Base-by-base conservation (phyloP, 768 basidiomycete species). In the Phanerochaete sordida region DNA sequence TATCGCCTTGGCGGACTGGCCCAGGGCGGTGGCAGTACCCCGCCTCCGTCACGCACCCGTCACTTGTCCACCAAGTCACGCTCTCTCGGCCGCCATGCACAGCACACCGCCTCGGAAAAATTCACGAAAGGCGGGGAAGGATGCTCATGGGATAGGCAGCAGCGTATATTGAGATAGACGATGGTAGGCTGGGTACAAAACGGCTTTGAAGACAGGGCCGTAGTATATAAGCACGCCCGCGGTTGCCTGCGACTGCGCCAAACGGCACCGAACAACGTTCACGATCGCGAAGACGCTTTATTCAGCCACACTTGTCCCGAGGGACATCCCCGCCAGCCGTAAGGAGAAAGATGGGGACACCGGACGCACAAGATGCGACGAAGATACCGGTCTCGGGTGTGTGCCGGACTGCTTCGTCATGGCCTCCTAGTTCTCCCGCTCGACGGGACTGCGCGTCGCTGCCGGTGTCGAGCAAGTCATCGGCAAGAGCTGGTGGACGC, bases 1-100 rank as follows among this genome's bases (percentile, higher is more conserved):
- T 33, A 51, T 51, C 50, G n/a, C 19, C 47, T 26, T 23, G 47
- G 53, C 31, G 26, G 5, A 27, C 31, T 43, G 16, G 35, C 23
- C 23, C 37, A 54, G 24, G 15, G 39, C 39, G 33, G 53, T 35
- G 53, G 53, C 53, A 26, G 53, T 54, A 26, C 33, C 35, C 53
- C 53, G 35, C 37, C n/a, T 48, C 47, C 11, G 58, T 59, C 58
- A 59, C 33, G 19, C 39, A 51, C 8, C 9, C 26, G 53, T 54
- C 53, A 47, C 50, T 19, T 28, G 19, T 28, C 11, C 44, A 16
- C 47, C 31, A 28, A 28, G 50, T 51, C 50, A 51, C 50, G 50
- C 39, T 7, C 19, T 4, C 8, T 23, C 35, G 39, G 39, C 35
- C 24, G 53, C 39, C 19, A 43, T 45, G 44, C 39, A 46, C 45